A percentile compares a stretch with the other conserved stretches of the same genome.
These are phyloP conservation scores for Colletotrichum sp. DNA, from an alignment of 2,329 filamentous ascomycete species.

Conservation along the genomic window DNA sequence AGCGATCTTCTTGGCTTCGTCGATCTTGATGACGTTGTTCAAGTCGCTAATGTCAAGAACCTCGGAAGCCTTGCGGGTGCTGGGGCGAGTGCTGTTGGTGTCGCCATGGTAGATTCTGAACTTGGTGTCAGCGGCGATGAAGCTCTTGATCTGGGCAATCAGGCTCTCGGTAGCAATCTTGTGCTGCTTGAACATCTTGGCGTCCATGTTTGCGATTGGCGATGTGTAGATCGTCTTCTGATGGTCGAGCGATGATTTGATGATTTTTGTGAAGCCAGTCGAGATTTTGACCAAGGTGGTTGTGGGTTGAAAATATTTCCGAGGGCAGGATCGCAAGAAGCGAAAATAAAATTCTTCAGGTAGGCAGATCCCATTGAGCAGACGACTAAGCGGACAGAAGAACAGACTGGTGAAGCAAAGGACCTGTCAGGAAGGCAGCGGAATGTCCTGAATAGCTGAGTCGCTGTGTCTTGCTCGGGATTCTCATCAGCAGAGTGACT, in stretches of 20 bases:
- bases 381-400: not conserved
- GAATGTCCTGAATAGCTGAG: not conserved
- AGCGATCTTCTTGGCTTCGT: constrained; percentile 56
- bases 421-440: not conserved
- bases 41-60: constrained; percentile 72
- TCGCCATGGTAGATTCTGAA: constrained; percentile 79
- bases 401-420: not conserved
- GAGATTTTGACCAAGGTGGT: not conserved
- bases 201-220: not conserved
- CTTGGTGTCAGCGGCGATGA: constrained; percentile 48
- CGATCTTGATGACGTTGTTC: constrained; percentile 66
- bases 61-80: constrained; percentile 47
- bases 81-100: constrained; percentile 74
- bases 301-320: not conserved
- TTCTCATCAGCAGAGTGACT: not conserved
- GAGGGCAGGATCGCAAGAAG: not conserved
- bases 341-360: not conserved
- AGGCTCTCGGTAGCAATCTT: constrained; percentile 43
- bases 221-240: not conserved
- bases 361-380: not conserved
- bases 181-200: not conserved
- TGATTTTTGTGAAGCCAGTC: not conserved
- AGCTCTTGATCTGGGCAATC: constrained; percentile 45
- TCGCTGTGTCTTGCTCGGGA: not conserved
- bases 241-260: not conserved